Percentiles rank a stretch among this genome's conserved stretches.
phyloP scores from a whole-genome alignment of 148 eudicot species.

The Nyssa sinensis region DNA sequence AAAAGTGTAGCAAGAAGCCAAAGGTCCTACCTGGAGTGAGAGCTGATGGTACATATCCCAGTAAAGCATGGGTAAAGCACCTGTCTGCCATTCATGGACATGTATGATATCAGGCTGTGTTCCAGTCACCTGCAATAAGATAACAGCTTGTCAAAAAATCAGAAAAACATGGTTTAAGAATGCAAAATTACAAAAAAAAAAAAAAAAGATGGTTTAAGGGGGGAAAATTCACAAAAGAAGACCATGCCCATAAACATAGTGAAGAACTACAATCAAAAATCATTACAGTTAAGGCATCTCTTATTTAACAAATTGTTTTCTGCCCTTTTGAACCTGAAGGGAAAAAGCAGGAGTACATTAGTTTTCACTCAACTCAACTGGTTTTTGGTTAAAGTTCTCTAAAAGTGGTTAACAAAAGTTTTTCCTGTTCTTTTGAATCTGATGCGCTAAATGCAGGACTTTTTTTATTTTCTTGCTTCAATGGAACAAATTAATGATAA shows the following conservation, averaged over 20 bases:
- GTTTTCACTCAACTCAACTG: background rate
- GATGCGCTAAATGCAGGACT: background rate
- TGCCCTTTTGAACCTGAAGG: background rate
- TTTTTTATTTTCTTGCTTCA: background rate
- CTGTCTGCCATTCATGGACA: slow-evolving; percentile 91
- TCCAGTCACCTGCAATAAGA: slow-evolving; percentile 55
- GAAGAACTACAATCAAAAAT: background rate
- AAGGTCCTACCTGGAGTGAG: slow-evolving; percentile 62
- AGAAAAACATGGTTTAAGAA: background rate
- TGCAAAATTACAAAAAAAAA: background rate
- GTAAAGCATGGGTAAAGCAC: slow-evolving; percentile 70
- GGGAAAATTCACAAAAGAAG: background rate
- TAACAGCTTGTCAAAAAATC: background rate
- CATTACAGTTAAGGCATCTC: background rate
- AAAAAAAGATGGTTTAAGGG: background rate
- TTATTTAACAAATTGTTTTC: background rate
- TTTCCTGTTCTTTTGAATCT: background rate
- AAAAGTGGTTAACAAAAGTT: background rate
- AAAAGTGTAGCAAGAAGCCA: background rate
- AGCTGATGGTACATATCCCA: slow-evolving; percentile 88
- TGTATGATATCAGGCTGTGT: slow-evolving; percentile 83
- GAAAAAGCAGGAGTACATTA: background rate
- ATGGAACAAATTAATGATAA: background rate
- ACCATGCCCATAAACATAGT: too few relatives aligned
- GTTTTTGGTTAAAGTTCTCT: background rate